These are phyloP conservation scores for Stevia rebaudiana DNA, from an alignment of 140 eudicot genomes.

Conservation along the genomic window DNA sequence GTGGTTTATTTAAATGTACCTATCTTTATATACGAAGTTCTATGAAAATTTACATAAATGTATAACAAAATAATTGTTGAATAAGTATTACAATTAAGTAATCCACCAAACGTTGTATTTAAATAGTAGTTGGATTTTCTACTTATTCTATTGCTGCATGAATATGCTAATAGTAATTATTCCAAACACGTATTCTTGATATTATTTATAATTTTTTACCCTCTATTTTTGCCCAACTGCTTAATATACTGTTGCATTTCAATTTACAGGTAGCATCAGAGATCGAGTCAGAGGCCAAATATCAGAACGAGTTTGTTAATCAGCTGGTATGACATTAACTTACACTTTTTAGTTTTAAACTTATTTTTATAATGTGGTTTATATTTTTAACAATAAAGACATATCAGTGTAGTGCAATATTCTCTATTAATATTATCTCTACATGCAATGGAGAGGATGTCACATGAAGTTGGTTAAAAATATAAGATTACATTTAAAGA, in stretches of 20 bases:
- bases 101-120: neutral
- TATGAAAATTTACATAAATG: neutral
- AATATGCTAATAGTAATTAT: neutral
- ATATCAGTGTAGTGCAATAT: neutral
- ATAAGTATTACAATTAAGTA: neutral
- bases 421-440: neutral
- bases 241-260: slow-evolving; percentile 13
- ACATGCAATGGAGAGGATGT: no score
- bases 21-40: neutral
- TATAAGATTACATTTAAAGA: no score
- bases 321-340: slow-evolving; percentile 66
- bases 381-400: neutral
- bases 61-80: neutral
- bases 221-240: neutral
- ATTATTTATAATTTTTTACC: neutral
- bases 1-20: neutral
- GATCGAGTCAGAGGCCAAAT: slow-evolving; percentile 83
- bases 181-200: neutral
- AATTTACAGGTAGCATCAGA: slow-evolving; percentile 93
- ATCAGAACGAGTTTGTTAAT: slow-evolving; percentile 72
- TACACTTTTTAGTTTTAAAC: neutral
- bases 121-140: neutral
- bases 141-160: neutral
- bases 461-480: no score
- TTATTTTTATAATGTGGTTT: neutral